phyloP scores from a whole-genome alignment of 1,139 yeast genomes.

The Yamadazyma friedrichii region DNA sequence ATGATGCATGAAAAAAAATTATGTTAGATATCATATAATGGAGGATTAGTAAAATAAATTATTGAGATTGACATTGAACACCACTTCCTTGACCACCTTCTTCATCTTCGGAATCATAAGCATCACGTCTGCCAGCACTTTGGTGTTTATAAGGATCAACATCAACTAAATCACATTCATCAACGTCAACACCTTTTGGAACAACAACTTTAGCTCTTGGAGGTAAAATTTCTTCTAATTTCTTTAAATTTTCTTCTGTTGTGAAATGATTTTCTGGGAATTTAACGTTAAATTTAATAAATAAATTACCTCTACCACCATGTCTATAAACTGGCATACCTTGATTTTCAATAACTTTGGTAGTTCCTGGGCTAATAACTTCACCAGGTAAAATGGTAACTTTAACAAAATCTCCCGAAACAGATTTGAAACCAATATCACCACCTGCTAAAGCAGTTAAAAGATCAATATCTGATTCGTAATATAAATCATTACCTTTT shows the following conservation, averaged over 20 bases:
- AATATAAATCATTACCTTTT: constrained; percentile 84
- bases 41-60: constrained; percentile 12
- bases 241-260: constrained; percentile 62
- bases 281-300: constrained; percentile 66
- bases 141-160: constrained; percentile 63
- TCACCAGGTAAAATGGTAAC: constrained; percentile 87
- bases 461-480: constrained; percentile 85
- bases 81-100: constrained; percentile 64
- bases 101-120: constrained; percentile 67
- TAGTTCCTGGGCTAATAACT: constrained; percentile 79
- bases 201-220: constrained; percentile 53
- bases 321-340: constrained; percentile 92
- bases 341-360: constrained; percentile 83
- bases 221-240: constrained; percentile 66
- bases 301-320: constrained; percentile 74
- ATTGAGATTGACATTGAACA: constrained; percentile 88
- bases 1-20: no score
- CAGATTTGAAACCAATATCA: constrained; percentile 78
- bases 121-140: constrained; percentile 44
- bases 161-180: constrained; percentile 76
- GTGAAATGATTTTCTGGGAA: constrained; percentile 70
- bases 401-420: constrained; percentile 85
- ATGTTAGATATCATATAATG: not conserved
- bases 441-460: constrained; percentile 98
- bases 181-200: constrained; percentile 69